These are phyloP conservation scores for Exutisphaerella laricina DNA, from an alignment of 2,329 filamentous ascomycete species.

Conservation along the genomic window DNA sequence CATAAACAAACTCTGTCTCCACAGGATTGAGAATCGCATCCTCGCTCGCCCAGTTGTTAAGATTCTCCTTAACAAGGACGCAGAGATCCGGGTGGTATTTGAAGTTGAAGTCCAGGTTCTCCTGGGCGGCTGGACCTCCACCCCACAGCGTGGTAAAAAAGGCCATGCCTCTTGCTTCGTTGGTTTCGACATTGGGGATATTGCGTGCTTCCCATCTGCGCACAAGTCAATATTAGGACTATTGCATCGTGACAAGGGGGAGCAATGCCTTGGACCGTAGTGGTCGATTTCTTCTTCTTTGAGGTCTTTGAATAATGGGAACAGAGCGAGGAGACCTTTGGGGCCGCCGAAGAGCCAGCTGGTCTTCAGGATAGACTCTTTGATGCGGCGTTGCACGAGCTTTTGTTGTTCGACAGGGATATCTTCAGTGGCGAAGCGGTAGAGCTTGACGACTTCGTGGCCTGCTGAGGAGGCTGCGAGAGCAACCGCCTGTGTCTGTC, in stretches of 20 bases:
- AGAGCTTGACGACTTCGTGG: conserved; percentile 13
- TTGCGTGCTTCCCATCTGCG: neutral
- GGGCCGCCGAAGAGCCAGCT: conserved; percentile 9
- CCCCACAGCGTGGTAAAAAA: conserved; percentile 14
- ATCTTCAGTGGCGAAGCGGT: conserved; percentile 11
- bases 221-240: neutral
- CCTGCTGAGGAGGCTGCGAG: conserved; percentile 13
- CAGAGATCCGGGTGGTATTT: conserved; percentile 13
- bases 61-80: conserved; percentile 5
- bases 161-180: neutral
- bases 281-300: conserved; percentile 14
- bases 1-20: conserved; percentile 13
- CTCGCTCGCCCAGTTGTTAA: conserved; percentile 8
- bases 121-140: neutral
- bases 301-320: conserved; percentile 14
- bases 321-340: conserved; percentile 11
- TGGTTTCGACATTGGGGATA: neutral
- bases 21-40: conserved; percentile 5
- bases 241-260: neutral
- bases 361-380: conserved; percentile 15
- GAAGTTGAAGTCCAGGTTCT: conserved; percentile 13
- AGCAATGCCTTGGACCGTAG: conserved; percentile 3
- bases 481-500: conserved; percentile 3
- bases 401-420: conserved; percentile 9
- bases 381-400: conserved; percentile 13